Conservation (phyloP, 2,329 filamentous ascomycete species). For the Verticillium alfalfae region DNA sequence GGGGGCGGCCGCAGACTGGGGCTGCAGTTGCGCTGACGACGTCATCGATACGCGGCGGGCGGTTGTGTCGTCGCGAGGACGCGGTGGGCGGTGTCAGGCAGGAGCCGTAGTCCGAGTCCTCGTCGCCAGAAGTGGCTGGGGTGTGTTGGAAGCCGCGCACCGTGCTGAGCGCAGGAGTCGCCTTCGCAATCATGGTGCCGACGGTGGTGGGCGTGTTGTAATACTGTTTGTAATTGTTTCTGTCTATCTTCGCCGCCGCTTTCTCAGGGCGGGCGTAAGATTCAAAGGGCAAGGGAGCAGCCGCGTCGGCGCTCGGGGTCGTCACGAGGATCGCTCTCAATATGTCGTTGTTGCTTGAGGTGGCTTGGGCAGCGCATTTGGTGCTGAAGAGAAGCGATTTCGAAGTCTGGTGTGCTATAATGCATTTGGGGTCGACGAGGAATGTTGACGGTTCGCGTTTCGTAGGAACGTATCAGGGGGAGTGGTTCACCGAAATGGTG, state of each 20-base stretch:
- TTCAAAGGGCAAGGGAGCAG: constrained; percentile 22
- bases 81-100: constrained; percentile 13
- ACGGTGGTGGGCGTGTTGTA: neutral
- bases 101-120: constrained; percentile 46
- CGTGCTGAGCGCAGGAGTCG: constrained; percentile 44
- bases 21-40: constrained; percentile 57
- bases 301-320: constrained; percentile 57
- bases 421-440: constrained; percentile 42
- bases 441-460: constrained; percentile 10
- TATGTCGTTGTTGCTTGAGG: constrained; percentile 42
- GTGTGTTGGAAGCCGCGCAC: constrained; percentile 53
- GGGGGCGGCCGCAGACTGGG: constrained; percentile 47
- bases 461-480: constrained; percentile 6
- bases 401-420: constrained; percentile 41
- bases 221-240: neutral
- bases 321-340: constrained; percentile 46
- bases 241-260: neutral
- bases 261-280: neutral
- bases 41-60: constrained; percentile 40
- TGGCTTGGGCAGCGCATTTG: constrained; percentile 52
- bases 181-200: constrained; percentile 38
- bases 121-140: constrained; percentile 49
- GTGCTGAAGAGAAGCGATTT: constrained; percentile 45
- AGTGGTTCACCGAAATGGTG: constrained; percentile 15
- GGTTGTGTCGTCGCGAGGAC: constrained; percentile 25